Conservation (phyloP, 2,329 filamentous ascomycete species). For the Amphichorda felina region DNA sequence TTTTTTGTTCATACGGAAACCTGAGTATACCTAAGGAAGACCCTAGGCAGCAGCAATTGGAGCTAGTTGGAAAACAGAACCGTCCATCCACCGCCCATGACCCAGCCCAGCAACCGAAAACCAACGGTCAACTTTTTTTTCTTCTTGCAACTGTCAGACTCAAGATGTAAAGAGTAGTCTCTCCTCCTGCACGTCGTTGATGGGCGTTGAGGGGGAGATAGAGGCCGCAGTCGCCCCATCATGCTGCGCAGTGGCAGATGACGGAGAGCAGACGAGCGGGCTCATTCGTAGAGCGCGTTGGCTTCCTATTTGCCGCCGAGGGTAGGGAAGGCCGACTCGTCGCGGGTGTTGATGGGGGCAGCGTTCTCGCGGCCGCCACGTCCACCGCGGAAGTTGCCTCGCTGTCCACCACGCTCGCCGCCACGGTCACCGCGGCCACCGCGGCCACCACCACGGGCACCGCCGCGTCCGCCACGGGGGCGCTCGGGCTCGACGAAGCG, state of each 20-base stretch:
- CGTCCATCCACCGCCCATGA: constrained; percentile 4
- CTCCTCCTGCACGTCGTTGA: background rate
- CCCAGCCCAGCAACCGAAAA: constrained; percentile 8
- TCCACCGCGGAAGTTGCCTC: constrained; percentile 36
- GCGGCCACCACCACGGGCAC: constrained; percentile 40
- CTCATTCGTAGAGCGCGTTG: background rate
- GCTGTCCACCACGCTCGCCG: constrained; percentile 28
- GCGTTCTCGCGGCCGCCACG: constrained; percentile 36
- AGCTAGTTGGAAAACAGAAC: constrained; percentile 5
- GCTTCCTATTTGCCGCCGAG: constrained; percentile 37
- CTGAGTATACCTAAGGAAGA: constrained; percentile 14
- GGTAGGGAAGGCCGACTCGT: constrained; percentile 49
- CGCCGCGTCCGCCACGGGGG: constrained; percentile 39
- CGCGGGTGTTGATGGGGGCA: constrained; percentile 43
- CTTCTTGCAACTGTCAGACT: background rate
- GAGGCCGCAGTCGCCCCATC: too few relatives aligned
- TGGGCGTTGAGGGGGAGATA: background rate
- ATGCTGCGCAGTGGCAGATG: too few relatives aligned
- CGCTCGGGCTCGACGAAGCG: constrained; percentile 63
- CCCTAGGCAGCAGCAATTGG: constrained; percentile 13
- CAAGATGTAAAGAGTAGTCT: background rate
- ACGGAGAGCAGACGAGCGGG: too few relatives aligned
- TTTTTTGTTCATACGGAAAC: background rate
- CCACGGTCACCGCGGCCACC: constrained; percentile 37
- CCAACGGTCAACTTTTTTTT: constrained; percentile 17